Evolutionary conservation across 2,329 filamentous ascomycete species (phyloP), one percentile per base, ranked within the genome.

Genomic region (Gremmenia infestans): DNA sequence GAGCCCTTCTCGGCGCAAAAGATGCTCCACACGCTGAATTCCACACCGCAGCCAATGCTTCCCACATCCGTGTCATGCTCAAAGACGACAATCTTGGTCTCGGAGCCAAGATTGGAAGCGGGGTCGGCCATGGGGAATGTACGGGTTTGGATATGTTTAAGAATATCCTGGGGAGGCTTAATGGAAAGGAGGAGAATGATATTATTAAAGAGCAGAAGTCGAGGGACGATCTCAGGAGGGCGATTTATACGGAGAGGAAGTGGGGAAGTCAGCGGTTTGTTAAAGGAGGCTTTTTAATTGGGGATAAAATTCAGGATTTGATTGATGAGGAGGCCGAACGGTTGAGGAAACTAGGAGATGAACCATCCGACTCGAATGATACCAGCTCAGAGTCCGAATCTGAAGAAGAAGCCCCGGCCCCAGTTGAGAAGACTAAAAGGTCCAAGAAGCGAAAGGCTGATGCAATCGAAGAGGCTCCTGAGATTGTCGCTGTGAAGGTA

Each of bases 41-140:
- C 59, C 89, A 92, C 72, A 92, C 88, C 22, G 82, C 85, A 3
- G 91, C 89, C 42, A 95, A 88, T 71, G 82, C 88, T 25, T 90
- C 90, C 3, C 89, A 95, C 70, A 94, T 97, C 66, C 86, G 88
- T 57, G 89, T 96, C 40, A 74, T 85, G 32, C 74, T 97, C 60
- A 96, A 96, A 69, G 92, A 97, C 68, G 91, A 97, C 70, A 95
- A 87, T 65, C 82, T 96, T 45, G 94, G 94, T 2, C 77, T 99
- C 45, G 94, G 94, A 32, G 94, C 92, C 62, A 87, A 87, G 71
- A 79, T 83, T 60, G 87, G 86, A 53, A 85, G 83, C 65, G 85
- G 87, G 62, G 75, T 78, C 40, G 75, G 78, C 4, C 86, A 91
- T 61, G 81, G 73, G 62, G 83, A 89, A 68, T 83, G 91, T 60